Base-by-base conservation (phyloP, 2,329 filamentous ascomycete species). In the Cryphonectria nitschkei region DNA sequence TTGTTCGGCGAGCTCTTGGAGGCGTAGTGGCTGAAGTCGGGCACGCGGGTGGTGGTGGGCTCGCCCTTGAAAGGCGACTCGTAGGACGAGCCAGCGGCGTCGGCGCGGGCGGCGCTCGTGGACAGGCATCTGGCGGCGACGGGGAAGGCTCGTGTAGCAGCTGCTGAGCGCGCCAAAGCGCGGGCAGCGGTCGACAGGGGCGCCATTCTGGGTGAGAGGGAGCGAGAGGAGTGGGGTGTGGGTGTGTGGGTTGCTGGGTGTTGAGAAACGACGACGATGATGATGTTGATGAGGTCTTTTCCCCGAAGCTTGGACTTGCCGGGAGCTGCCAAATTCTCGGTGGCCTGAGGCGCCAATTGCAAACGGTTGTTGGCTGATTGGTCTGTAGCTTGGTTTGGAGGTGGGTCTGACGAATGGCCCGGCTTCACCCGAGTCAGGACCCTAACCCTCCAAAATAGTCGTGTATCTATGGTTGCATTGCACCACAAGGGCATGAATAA, bases 21-120 rank as follows among this genome's bases (percentile, higher is more conserved):
- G 84, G 90, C 86, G 87, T 99, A 99, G 82, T 94, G 92, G 82
- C 89, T 89, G 84, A 97, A 98, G 85, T 93, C 90, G 76, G 96
- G 96, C 80, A 98, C 92, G 83, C 92, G 90, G 82, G 87, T 90
- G 77, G 81, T 84, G 80, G 85, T 85, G 77, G 78, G 76, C 78
- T 85, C 81, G 80, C 87, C 87, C 82, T 86, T 88, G 88, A 91
- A 90, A 75, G 89, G 89, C 81, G 86, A 89, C 77, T 86, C 84
- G 84, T 87, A 87, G 74, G 82, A 83, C 74, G 82, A 81, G 65
- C 83, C 79, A 69, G 81, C 77, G 77, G 81, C 82, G 77, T 81
- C 83, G 77, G 80, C 80, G 76, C 83, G 84, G 77, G 83, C 79
- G 73, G 86, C 81, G 69, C 86, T 84, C 74, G 87, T 87, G 81